Conservation (phyloP, 108 stramenopile genomes). For the Schizochytrium sp. region DNA sequence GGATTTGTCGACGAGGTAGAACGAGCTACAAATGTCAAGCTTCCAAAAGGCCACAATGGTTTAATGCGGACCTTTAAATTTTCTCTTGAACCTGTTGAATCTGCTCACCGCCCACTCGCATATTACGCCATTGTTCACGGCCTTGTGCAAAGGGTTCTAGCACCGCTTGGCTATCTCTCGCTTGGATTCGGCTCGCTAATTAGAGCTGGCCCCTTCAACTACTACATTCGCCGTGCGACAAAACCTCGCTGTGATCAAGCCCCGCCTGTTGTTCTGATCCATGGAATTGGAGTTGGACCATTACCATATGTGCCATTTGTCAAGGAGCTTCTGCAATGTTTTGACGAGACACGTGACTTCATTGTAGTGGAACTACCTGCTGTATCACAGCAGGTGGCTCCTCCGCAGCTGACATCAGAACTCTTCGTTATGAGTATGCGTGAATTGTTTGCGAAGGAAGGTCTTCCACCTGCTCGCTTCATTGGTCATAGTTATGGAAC, state of each 20-base stretch:
- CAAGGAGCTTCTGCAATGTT: background rate
- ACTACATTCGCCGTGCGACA: conserved; percentile 1
- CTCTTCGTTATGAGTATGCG: conserved; percentile 15
- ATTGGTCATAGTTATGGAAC: conserved; percentile 45
- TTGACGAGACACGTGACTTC: conserved; percentile 5
- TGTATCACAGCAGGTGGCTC: conserved; percentile 30
- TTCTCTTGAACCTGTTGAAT: conserved; percentile 10
- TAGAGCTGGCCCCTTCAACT: background rate
- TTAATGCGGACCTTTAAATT: background rate
- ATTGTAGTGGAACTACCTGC: conserved; percentile 18
- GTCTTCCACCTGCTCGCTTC: conserved; percentile 17
- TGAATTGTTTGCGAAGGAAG: background rate
- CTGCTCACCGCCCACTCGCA: conserved; percentile 29
- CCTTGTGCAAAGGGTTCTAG: conserved; percentile 26
- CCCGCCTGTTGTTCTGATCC: conserved; percentile 48
- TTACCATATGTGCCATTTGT: background rate
- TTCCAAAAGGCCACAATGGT: conserved; percentile 38
- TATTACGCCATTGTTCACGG: conserved; percentile 38
- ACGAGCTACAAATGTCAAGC: background rate
- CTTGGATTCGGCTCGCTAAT: background rate
- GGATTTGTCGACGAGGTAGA: background rate
- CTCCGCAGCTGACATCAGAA: background rate
- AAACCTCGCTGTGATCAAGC: background rate
- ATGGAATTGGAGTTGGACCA: conserved; percentile 36
- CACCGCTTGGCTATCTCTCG: background rate